Evolutionary conservation across 2,329 filamentous ascomycete genomes (phyloP), one percentile per base, ranked within the genome.

Genomic region (Botrytis deweyae): DNA sequence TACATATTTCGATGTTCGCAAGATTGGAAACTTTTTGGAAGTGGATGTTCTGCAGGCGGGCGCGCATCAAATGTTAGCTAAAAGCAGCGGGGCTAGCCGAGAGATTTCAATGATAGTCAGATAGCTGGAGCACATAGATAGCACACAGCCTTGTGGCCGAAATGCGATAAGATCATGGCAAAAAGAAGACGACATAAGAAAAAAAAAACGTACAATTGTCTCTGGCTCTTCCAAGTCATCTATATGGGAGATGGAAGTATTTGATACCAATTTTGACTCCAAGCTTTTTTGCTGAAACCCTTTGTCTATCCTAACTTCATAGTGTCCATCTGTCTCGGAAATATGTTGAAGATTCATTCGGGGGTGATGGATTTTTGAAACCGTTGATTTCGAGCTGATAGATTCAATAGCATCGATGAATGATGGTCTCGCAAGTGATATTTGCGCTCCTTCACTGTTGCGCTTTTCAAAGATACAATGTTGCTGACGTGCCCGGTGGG

Each of bases 31-130:
- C 59, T 70, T 73, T 73, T 65, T 73, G 40, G 58, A 44, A 55
- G 72, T 70, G 40, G 58, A 55, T 63, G 72, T 70, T 73, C 72
- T 73, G 42, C 40, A 40, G 38, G 59, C 16, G n/a, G 52, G 52
- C n/a, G 52, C 52, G 29, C 29, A 46, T 70, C 18, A 67, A 40
- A 55, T 58, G 9, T 73, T 70, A 73, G 72, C 40, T 55, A 29
- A 64, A 65, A 65, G 72, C 72, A 59, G 72, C 25, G 66, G 59
- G 72, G 44, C 67, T 64, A 58, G 71, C 52, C 64, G 20, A 59
- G 55, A 63, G 29, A 40, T 12, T 40, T 49, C 52, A 58, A 58
- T 18, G 52, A 58, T 29, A 58, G 64, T 38, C 36, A 67, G 46
- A 29, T 64, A 44, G 49, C 49, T 12, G 6, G 33, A 33, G 33